phyloP scores from a whole-genome alignment of 768 basidiomycete genomes.

The Boletus insuetus region DNA sequence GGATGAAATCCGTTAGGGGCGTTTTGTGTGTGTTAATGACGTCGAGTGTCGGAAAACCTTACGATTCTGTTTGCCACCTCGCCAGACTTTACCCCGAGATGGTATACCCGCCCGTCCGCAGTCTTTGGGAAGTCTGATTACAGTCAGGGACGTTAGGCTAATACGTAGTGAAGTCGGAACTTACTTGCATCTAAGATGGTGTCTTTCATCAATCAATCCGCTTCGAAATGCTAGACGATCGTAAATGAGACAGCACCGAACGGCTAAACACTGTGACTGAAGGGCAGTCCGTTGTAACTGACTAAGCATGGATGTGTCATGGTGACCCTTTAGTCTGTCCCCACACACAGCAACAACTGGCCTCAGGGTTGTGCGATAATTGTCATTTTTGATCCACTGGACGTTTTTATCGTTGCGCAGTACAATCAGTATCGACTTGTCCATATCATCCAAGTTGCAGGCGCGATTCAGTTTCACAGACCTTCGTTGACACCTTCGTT shows the following conservation, averaged over 20 bases:
- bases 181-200: conserved; percentile 64
- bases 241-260: neutral
- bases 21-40: neutral
- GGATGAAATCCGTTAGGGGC: neutral
- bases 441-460: neutral
- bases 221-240: neutral
- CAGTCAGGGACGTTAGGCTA: neutral
- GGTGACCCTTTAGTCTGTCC: neutral
- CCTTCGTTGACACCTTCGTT: neutral
- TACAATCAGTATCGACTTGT: neutral
- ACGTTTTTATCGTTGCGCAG: neutral
- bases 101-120: conserved; percentile 71
- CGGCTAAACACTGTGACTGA: neutral
- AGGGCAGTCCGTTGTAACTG: neutral
- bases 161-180: conserved; percentile 25
- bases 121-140: conserved; percentile 72
- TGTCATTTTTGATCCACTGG: too few relatives aligned
- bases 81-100: conserved; percentile 70
- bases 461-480: neutral
- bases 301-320: conserved; percentile 9
- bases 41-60: conserved; percentile 16
- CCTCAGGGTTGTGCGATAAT: too few relatives aligned
- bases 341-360: neutral
- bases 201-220: conserved; percentile 50
- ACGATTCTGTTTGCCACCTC: conserved; percentile 83